Base-by-base conservation (phyloP, 768 basidiomycete species). In the Auricularia heimuer region DNA sequence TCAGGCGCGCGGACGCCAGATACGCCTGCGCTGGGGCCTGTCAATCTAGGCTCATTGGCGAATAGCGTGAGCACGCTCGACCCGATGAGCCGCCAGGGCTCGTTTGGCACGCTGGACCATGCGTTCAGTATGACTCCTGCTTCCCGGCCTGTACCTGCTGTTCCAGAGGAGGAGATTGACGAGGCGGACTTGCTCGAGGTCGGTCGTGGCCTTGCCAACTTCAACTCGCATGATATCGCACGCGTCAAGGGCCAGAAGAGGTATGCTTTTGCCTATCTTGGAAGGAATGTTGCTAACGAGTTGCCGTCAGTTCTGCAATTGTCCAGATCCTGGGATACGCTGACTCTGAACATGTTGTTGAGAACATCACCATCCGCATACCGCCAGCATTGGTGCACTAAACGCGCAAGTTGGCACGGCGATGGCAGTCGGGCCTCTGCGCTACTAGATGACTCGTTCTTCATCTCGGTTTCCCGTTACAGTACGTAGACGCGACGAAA, bases 331-430 rank as follows among this genome's bases (percentile, higher is more conserved):
- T 99, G 61, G 96, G 94, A 2, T 98, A 99, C 74, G 91, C 90
- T 14, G 97, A 99, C 72, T 90, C 92, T 34, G 97, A 98, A 74
- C 91, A 98, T 77, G 94, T 98, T 61, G 95, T 96, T 4, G 97
- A 98, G 72, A 92, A 94, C 71, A 87, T 97, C 70, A 93, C 91
- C 2, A 89, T 96, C 63, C 82, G 88, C 63, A 73, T 84, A 51
- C 79, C 81, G 11, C 82, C 85, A 45, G 81, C 65, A 58, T 34
- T 64, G 51, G 62, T 45, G 12, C 39, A 42, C 39, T 42, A 14
- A 42, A 42, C 29, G 29, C 29, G 29, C 29, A 29, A 29, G 29
- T 29, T 3, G 29, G 29, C 29, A 29, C 29, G 29, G 29, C 29
- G 29, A 29, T 29, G 29, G 29, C 29, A 29, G 29, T 29, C 29